Conservation (phyloP, 2,329 filamentous ascomycete genomes). For the Chrysosporium queenslandicum region DNA sequence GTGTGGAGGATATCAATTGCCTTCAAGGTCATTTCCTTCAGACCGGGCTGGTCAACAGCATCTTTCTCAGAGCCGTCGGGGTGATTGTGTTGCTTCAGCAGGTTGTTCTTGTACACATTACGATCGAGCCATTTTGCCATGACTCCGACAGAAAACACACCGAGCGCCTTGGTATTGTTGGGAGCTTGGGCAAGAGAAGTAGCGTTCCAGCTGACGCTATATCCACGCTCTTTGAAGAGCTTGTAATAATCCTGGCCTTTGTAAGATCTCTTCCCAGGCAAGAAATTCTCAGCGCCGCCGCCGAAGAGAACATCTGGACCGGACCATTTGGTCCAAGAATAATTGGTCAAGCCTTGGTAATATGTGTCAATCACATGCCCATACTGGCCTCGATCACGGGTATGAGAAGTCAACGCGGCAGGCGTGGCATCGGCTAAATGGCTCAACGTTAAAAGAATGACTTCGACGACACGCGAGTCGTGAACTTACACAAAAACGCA, state of each 20-base stretch:
- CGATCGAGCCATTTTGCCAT: slow-evolving; percentile 80
- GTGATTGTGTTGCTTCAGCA: slow-evolving; percentile 55
- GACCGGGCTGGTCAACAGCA: slow-evolving; percentile 65
- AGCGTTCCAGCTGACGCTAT: slow-evolving; percentile 63
- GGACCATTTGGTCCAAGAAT: slow-evolving; percentile 64
- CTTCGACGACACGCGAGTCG: background rate
- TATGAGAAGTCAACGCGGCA: slow-evolving; percentile 63
- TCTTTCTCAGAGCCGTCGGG: slow-evolving; percentile 55
- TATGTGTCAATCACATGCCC: slow-evolving; percentile 65
- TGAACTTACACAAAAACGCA: slow-evolving; percentile 44
- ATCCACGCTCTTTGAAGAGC: slow-evolving; percentile 61
- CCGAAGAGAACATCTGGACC: slow-evolving; percentile 76
- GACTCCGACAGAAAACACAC: slow-evolving; percentile 65
- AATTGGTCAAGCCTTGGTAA: slow-evolving; percentile 66
- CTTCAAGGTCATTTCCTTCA: slow-evolving; percentile 85
- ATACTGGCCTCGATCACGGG: slow-evolving; percentile 58
- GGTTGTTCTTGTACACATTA: slow-evolving; percentile 65
- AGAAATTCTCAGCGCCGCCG: slow-evolving; percentile 73
- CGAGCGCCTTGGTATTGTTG: slow-evolving; percentile 55
- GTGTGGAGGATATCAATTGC: slow-evolving; percentile 67
- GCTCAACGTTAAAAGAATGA: background rate
- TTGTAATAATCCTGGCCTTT: slow-evolving; percentile 61
- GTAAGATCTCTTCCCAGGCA: slow-evolving; percentile 53
- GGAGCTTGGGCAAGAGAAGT: slow-evolving; percentile 53
- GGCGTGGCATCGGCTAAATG: slow-evolving; percentile 68